Percentiles rank a stretch among this genome's conserved stretches.
These are phyloP conservation scores for Lepidium aucheri DNA, from an alignment of 345 rosid genomes.

Conservation along the genomic window DNA sequence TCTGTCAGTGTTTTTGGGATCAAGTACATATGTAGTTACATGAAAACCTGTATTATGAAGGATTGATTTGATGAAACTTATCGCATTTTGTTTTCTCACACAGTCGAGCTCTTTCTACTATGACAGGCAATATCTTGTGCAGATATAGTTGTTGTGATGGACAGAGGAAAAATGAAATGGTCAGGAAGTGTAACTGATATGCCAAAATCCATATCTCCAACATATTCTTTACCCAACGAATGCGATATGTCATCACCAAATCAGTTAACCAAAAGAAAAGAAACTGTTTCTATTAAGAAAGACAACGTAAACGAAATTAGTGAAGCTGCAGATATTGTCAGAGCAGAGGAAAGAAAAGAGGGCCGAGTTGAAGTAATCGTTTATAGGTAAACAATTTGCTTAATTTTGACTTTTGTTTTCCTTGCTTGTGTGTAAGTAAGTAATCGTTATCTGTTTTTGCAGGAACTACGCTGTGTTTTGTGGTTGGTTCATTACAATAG, in stretches of 20 bases:
- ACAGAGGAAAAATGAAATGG: slow-evolving; percentile 68
- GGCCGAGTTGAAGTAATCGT: slow-evolving; percentile 71
- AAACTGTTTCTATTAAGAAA: slow-evolving; percentile 18
- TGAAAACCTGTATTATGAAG: no score
- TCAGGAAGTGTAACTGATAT: slow-evolving; percentile 58
- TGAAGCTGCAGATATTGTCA: slow-evolving; percentile 45
- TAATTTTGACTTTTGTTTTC: background rate
- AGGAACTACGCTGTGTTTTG: slow-evolving; percentile 75
- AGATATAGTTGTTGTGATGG: slow-evolving; percentile 70
- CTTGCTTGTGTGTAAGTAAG: background rate
- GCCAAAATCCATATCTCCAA: slow-evolving; percentile 39
- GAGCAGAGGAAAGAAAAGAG: slow-evolving; percentile 68
- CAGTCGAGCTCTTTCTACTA: background rate
- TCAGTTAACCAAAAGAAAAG: slow-evolving; percentile 21
- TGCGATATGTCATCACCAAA: slow-evolving; percentile 32
- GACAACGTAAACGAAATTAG: slow-evolving; percentile 25
- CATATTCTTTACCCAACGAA: slow-evolving; percentile 37
- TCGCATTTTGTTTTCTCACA: background rate
- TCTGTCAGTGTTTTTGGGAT: background rate
- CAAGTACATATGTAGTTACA: background rate
- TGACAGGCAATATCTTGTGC: slow-evolving; percentile 82
- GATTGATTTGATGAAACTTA: background rate
- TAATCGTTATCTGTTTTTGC: slow-evolving; percentile 18
- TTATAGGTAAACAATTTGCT: slow-evolving; percentile 49
- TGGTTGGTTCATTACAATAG: slow-evolving; percentile 62